Evolutionary conservation across 352 stramenopile genomes (phyloP), one percentile per base, ranked within the genome.

Genomic region (Globisporangium canariense): DNA sequence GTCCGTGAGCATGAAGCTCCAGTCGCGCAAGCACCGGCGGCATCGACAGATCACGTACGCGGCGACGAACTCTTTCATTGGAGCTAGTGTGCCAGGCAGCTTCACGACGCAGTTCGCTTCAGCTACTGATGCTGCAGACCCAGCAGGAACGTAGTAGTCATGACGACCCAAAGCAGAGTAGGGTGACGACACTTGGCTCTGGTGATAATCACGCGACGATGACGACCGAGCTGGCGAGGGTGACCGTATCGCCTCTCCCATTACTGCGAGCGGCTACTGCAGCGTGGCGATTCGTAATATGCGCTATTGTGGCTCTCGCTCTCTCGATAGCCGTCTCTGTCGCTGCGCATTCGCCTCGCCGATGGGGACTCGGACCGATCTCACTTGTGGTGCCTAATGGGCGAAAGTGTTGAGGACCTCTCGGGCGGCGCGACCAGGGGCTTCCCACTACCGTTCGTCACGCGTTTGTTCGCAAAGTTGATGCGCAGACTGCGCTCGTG

Each of bases 31-130:
- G 52, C 69, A 75, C 54, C 45, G 45, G 6, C 38, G 61, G 32
- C 65, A 75, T 10, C 45, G 34, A 30, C 65, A 75, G 3, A 25
- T 36, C 7, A 67, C 25, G 46, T 67, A 75, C 40, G 62, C 61
- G 7, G 57, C 34, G 18, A 66, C 16, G 56, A 62, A 60, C 25
- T 47, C 47, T n/a, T 40, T 34, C 58, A 64, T 10, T 53, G 66
- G 6, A 14, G 54, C 62, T 64, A 40, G 45, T 62, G 66, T 10
- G 22, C 5, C 36, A 46, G 50, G 41, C 30, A 61, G 18, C 38
- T 64, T 41, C 20, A 46, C 60, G 3, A 32, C 9, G 30, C 60
- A 60, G 20, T 18, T 57, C 32, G 25, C 50, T 41, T 14, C 28
- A 25, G 22, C 22, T 25, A 25, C 22, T 25, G 22, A 25, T 25